Evolutionary conservation across 331 rosid genomes (phyloP), one percentile per base, ranked within the genome.

Genomic region (Rhamnella rubrinervis): DNA sequence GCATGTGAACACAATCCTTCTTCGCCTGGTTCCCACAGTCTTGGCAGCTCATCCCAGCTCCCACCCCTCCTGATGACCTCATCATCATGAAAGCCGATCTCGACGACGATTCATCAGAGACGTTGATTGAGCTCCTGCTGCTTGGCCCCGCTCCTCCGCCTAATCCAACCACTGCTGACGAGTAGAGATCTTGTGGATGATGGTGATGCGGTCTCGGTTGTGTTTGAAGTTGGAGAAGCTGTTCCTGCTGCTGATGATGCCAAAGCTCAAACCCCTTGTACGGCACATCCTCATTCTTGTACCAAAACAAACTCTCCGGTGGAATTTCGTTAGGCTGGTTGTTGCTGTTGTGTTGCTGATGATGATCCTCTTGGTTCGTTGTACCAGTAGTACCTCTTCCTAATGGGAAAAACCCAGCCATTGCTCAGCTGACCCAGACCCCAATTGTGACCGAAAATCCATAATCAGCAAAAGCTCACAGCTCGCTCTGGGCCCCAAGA

Each of bases 1-100:
- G 66, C 84, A 80, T 73, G 79, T 93, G 92, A 56, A 84, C 81
- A 76, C 98, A 93, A 63, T 93, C 96, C 60, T 93, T 93, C 83
- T 93, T 93, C 0, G 98, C 97, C 60, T 93, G 98, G 77, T 93
- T 93, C 14, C 98, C 98, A 17, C 98, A 93, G 71, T 93, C 98
- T 46, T 91, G 96, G 75, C 98, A 93, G 60, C 96, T 91, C 11
- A 82, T 70, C 6, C 86, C 83, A 31, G 10, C 81, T 82, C 4
- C 78, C 72, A 0, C 81, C 76, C 0, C 68, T 76, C 13, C 77
- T 8, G 69, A n/a, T 2, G 81, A 44, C 50, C 86, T 67, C 77
- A 86, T 75, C 75, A 83, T 64, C 82, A 82, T 83, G 71, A 86
- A 81, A 2, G 67, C 85, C 62, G 96, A 84, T 73, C 96, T 79